Evolutionary conservation across 139 green algal genomes (phyloP).

Genomic region (Chara braunii): DNA sequence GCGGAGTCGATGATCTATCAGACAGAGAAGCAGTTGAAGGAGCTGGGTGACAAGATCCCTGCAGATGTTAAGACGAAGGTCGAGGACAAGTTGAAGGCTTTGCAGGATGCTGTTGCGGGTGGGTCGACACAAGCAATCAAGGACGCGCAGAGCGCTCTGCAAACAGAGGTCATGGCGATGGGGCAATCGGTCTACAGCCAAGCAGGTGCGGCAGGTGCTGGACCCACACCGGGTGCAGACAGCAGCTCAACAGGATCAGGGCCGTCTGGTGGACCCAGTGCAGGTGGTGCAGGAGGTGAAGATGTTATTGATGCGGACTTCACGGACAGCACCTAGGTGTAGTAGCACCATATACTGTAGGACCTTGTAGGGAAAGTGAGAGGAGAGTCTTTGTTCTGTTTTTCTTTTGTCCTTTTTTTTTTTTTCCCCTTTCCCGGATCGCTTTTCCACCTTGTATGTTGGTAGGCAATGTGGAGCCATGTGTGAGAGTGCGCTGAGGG

Average conservation of each 20-base stretch:
- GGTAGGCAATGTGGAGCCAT: no score
- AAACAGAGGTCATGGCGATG: conserved; percentile 85
- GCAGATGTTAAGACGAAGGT: conserved; percentile 54
- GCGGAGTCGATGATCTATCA: conserved; percentile 48
- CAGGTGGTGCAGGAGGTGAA: conserved; percentile 54
- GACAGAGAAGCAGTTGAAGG: conserved; percentile 97
- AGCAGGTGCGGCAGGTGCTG: conserved; percentile 15
- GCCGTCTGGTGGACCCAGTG: conserved; percentile 34
- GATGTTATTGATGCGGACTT: conserved; percentile 96
- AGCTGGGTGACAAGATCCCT: conserved; percentile 83
- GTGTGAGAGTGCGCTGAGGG: no score
- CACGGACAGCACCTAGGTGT: conserved; percentile 61
- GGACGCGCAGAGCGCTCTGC: conserved; percentile 71
- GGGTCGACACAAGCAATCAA: conserved; percentile 82
- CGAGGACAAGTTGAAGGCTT: conserved; percentile 65
- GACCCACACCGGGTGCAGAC: conserved; percentile 22
- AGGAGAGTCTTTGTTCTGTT: no score
- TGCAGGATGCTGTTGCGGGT: conserved; percentile 62
- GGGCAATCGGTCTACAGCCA: conserved; percentile 80
- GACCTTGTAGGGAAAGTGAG: no score
- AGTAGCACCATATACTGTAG: no score
- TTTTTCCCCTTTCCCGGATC: no score
- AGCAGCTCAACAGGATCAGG: conserved; percentile 14
- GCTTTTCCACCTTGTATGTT: no score
- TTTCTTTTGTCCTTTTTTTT: no score